Conservation (phyloP, 2,329 filamentous ascomycete species). For the Diplodia intermedia region DNA sequence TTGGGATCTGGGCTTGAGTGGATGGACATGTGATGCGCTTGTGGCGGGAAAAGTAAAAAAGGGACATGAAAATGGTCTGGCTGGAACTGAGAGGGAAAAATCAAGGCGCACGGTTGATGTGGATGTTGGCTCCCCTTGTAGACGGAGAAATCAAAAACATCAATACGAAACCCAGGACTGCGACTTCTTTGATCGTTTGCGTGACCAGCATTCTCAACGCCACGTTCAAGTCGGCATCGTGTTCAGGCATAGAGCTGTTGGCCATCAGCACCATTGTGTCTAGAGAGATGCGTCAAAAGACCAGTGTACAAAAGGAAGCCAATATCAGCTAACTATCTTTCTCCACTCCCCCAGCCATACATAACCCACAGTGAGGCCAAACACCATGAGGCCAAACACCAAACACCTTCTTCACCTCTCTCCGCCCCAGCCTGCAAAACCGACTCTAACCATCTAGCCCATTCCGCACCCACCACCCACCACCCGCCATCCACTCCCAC, state of each 20-base stretch:
- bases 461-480: neutral
- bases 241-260: neutral
- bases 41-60: conserved; percentile 14
- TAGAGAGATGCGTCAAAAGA: neutral
- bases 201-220: neutral
- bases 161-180: conserved; percentile 5
- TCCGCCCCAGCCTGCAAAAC: neutral
- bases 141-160: conserved; percentile 26
- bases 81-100: conserved; percentile 10
- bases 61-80: conserved; percentile 24
- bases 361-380: neutral
- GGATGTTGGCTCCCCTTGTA: conserved; percentile 10
- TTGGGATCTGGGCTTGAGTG: neutral
- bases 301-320: neutral
- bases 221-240: neutral
- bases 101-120: conserved; percentile 10
- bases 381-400: neutral
- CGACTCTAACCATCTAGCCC: no score
- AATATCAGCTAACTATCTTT: neutral
- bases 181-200: no score
- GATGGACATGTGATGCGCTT: neutral
- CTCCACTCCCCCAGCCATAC: neutral
- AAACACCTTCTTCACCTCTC: neutral
- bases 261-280: neutral
- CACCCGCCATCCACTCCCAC: neutral